Percentiles rank a stretch among this genome's conserved stretches.
Conservation (phyloP, 768 basidiomycete species). For the Xerocomus spinulosus region DNA sequence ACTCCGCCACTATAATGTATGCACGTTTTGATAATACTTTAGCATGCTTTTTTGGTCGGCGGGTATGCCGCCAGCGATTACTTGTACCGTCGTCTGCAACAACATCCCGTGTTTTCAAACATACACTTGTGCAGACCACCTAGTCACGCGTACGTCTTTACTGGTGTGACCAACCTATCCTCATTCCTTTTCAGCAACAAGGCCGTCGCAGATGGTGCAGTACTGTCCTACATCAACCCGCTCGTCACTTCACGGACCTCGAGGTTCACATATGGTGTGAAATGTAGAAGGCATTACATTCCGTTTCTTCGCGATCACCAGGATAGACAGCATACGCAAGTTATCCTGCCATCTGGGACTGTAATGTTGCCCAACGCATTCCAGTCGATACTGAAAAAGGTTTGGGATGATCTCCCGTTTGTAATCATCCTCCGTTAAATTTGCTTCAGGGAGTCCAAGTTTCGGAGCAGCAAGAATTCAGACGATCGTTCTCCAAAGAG, state of each 20-base stretch:
- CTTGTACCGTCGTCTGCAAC: slow-evolving; percentile 39
- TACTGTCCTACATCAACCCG: slow-evolving; percentile 39
- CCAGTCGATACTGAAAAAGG: slow-evolving; percentile 33
- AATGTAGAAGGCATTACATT: slow-evolving; percentile 29
- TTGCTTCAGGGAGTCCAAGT: slow-evolving; percentile 9
- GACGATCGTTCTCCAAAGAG: slow-evolving; percentile 1
- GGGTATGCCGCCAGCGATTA: slow-evolving; percentile 48
- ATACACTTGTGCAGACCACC: slow-evolving; percentile 45
- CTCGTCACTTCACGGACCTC: slow-evolving; percentile 40
- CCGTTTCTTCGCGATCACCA: slow-evolving; percentile 33
- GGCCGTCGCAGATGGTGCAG: slow-evolving; percentile 50
- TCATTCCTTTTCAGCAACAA: slow-evolving; percentile 30
- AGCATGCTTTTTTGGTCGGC: slow-evolving; percentile 47
- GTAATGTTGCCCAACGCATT: slow-evolving; percentile 33
- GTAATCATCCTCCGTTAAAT: slow-evolving; percentile 8
- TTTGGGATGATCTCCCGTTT: too few relatives aligned
- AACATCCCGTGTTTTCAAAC: slow-evolving; percentile 32
- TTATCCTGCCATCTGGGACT: slow-evolving; percentile 23
- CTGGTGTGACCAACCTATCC: not conserved
- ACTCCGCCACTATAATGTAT: not conserved
- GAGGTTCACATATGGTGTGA: slow-evolving; percentile 37
- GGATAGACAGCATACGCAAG: slow-evolving; percentile 23
- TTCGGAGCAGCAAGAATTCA: slow-evolving; percentile 19
- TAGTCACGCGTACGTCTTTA: slow-evolving; percentile 40
- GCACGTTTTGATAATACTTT: not conserved